These are phyloP conservation scores for Didymella lethalis DNA, from an alignment of 2,329 filamentous ascomycete species.

Conservation along the genomic window DNA sequence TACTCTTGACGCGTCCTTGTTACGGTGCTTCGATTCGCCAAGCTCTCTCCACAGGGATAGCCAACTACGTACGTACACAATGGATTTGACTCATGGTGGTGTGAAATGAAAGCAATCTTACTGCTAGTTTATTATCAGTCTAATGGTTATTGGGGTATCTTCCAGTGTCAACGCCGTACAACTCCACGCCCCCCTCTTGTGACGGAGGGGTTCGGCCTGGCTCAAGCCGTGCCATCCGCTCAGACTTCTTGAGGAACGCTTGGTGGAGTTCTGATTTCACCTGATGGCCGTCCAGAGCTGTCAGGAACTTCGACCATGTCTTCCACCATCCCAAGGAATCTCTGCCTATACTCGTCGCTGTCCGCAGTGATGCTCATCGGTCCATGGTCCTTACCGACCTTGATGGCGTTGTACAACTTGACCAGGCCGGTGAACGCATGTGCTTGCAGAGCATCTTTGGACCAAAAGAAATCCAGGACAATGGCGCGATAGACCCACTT, in stretches of 20 bases:
- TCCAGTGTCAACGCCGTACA: neutral
- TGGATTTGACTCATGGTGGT: neutral
- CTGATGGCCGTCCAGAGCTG: slow-evolving; percentile 43
- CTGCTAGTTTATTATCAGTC: neutral
- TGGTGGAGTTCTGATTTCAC: slow-evolving; percentile 36
- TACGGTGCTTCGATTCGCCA: neutral
- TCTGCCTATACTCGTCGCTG: slow-evolving; percentile 70
- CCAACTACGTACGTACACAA: neutral
- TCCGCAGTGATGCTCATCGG: slow-evolving; percentile 79
- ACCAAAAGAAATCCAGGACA: slow-evolving; percentile 80
- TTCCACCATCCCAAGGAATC: slow-evolving; percentile 63
- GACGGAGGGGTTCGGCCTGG: neutral
- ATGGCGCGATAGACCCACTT: slow-evolving; percentile 73
- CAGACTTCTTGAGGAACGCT: slow-evolving; percentile 20
- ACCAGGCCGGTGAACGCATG: slow-evolving; percentile 72
- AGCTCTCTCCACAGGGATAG: neutral
- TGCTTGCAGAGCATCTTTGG: slow-evolving; percentile 73
- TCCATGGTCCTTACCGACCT: slow-evolving; percentile 65
- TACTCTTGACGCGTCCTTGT: neutral
- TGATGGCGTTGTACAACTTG: slow-evolving; percentile 65
- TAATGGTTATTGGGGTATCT: slow-evolving; percentile 7
- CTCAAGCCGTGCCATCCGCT: neutral
- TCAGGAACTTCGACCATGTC: slow-evolving; percentile 47
- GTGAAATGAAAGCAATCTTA: neutral
- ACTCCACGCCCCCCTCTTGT: neutral